phyloP scores from a whole-genome alignment of 208 protist genomes.

The Endotrypanum monterogeii region DNA sequence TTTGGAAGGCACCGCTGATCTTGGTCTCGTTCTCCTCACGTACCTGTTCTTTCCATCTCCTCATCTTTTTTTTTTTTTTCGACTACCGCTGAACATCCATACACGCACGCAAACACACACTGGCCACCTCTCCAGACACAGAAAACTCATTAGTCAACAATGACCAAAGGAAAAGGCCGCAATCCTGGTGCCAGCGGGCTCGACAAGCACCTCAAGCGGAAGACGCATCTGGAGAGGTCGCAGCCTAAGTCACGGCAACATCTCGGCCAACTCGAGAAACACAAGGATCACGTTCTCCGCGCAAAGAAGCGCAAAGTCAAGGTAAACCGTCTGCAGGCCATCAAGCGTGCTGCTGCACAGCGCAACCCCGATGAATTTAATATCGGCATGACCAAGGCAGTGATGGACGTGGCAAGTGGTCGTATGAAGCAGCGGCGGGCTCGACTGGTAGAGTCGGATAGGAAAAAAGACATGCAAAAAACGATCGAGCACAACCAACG shows the following conservation, averaged over 20 bases:
- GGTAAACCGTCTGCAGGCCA: conserved; percentile 64
- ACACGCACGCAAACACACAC: too few species aligned
- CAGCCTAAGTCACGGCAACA: conserved; percentile 80
- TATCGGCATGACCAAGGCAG: conserved; percentile 92
- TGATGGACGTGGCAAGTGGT: conserved; percentile 85
- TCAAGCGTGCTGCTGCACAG: conserved; percentile 86
- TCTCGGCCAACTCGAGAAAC: conserved; percentile 93
- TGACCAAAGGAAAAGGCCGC: conserved; percentile 88
- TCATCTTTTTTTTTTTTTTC: too few species aligned
- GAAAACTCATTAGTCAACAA: conserved; percentile 12
- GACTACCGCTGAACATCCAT: too few species aligned
- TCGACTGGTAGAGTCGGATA: conserved; percentile 42
- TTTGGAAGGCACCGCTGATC: too few species aligned
- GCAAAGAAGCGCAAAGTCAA: conserved; percentile 80
- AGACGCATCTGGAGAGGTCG: conserved; percentile 88
- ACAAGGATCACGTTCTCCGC: conserved; percentile 92
- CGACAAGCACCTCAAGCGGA: conserved; percentile 90
- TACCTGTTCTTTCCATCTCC: too few species aligned
- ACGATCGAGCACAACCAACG: conserved; percentile 63
- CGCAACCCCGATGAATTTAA: conserved; percentile 95
- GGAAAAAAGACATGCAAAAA: conserved; percentile 60
- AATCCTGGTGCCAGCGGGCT: conserved; percentile 85
- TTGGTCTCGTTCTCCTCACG: too few species aligned
- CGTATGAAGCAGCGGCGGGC: conserved; percentile 67
- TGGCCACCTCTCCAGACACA: too few species aligned